Base-by-base conservation (phyloP, 345 rosid species). In the Abelmoschus esculentus region DNA sequence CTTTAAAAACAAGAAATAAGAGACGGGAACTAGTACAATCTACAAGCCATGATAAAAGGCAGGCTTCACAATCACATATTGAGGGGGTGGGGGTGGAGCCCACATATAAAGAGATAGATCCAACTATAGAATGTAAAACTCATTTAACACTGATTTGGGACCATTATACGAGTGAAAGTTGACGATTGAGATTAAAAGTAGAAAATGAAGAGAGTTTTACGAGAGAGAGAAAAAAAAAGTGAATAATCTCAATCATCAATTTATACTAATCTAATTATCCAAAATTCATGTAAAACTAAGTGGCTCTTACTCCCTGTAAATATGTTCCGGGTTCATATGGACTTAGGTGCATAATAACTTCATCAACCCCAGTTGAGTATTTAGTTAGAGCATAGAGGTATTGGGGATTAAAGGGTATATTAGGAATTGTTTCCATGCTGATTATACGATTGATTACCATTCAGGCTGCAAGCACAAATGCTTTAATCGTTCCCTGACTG, bases 401-500 rank as follows among this genome's bases (percentile, higher is more conserved):
- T 7, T 2, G 9, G 42, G 42, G 40, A 0, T 42, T 42, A 42
- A 0, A 10, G 13, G 46, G 2, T 42, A 42, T 1, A 42, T 42
- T 42, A 42, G 40, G 9, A 58, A 44, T 13, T 40, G 57, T 67
- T 8, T 61, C 46, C 4, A 29, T 6, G 34, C 13, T 60, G 38
- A 53, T 12, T 57, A 38, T 38, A 38, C 2, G 19, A 36, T 18
- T 62, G 13, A 22, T 64, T 50, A 58, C 71, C 69, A 6, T 67
- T 83, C 78, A 87, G 28, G 87, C 81, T 55, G 87, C 83, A 6
- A 88, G 86, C 9, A 72, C 81, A 11, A 86, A 77, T 15, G 75
- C 89, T 75, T 80, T 86, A 0, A 83, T 84, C 0, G 81, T 82
- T 67, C 90, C 93, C 71, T 70, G 82, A 73, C 93, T 84, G 69